Percentiles rank a stretch among this genome's conserved stretches.
Conservation (phyloP, 495 filamentous ascomycete genomes). For the Gamarada debralockiae region DNA sequence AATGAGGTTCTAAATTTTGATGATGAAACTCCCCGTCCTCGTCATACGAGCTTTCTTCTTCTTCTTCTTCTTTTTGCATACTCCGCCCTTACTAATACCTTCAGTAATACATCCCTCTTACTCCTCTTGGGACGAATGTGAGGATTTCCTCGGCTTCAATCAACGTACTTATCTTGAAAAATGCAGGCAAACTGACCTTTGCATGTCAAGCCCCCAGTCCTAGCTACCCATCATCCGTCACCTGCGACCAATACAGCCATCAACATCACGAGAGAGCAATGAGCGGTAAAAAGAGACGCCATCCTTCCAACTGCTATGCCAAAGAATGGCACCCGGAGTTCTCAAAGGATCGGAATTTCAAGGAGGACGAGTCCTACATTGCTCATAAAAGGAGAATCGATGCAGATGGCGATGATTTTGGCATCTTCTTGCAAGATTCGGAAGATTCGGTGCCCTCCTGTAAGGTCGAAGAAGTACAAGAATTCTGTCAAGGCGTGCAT, state of each 20-base stretch:
- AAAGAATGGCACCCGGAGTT: background rate
- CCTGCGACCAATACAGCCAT: too few relatives aligned
- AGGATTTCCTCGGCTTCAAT: too few relatives aligned
- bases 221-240: too few relatives aligned
- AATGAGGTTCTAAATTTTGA: background rate
- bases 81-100: background rate
- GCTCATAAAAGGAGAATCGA: background rate
- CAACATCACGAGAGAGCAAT: too few relatives aligned
- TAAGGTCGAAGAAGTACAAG: slow-evolving; percentile 1
- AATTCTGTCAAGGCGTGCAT: background rate
- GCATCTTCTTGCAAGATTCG: background rate
- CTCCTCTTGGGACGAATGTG: too few relatives aligned
- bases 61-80: too few relatives aligned
- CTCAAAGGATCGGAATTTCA: background rate
- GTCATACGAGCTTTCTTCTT: background rate
- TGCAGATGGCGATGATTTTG: background rate
- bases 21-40: background rate
- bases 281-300: background rate
- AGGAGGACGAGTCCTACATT: background rate
- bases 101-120: background rate
- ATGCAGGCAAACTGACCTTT: too few relatives aligned
- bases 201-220: too few relatives aligned
- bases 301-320: background rate
- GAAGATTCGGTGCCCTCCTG: background rate
- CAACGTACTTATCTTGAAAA: too few relatives aligned